Conservation (phyloP, 352 stramenopile species). For the Globisporangium cederbergense region DNA sequence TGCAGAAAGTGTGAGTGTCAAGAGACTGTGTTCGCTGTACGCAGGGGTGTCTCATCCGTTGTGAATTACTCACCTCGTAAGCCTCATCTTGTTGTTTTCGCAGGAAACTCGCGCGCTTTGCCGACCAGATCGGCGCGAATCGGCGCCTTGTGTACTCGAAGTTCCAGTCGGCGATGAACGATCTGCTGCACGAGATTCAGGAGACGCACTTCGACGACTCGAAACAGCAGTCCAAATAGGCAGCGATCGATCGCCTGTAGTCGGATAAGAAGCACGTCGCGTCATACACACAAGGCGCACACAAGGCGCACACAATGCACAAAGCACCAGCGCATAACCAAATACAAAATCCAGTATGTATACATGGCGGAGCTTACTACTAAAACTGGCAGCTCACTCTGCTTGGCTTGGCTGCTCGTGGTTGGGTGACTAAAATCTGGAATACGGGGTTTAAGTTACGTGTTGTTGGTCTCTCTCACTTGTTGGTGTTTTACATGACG, state of each 20-base stretch:
- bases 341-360: background rate
- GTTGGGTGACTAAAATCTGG: background rate
- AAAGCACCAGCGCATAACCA: background rate
- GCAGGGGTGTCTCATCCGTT: no score
- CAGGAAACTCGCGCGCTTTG: slow-evolving; percentile 80
- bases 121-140: slow-evolving; percentile 65
- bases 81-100: background rate
- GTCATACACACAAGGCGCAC: background rate
- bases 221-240: slow-evolving; percentile 42
- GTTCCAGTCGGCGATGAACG: slow-evolving; percentile 72
- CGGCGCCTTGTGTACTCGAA: slow-evolving; percentile 56
- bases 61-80: background rate
- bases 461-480: background rate
- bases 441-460: slow-evolving; percentile 19
- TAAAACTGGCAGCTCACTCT: no score
- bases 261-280: no score
- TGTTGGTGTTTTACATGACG: slow-evolving; percentile 45
- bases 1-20: slow-evolving; percentile 74
- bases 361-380: background rate
- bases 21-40: background rate
- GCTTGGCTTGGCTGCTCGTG: background rate
- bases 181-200: slow-evolving; percentile 70
- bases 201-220: slow-evolving; percentile 51
- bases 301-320: background rate
- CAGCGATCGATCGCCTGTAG: no score